Conservation (phyloP, 306 rosid genomes). For the Quercus agrifolia region DNA sequence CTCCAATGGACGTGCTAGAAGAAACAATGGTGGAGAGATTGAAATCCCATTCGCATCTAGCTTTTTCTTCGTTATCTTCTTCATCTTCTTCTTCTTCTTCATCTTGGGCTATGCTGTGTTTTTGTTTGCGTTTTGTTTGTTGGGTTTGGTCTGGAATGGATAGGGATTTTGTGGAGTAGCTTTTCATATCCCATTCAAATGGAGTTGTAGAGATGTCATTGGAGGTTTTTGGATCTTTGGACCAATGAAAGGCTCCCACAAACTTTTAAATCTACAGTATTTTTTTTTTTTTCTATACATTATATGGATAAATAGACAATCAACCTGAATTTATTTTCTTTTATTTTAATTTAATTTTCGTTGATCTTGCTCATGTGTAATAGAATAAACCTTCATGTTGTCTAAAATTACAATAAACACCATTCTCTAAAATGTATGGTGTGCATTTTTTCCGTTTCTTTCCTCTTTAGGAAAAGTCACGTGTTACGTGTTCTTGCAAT, state of each 20-base stretch:
- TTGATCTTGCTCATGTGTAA: background rate
- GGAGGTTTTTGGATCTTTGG: slow-evolving; percentile 10
- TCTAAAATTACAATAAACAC: background rate
- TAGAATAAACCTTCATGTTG: background rate
- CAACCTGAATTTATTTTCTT: background rate
- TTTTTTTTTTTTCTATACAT: background rate
- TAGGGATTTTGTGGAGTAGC: slow-evolving; percentile 18
- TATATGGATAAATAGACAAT: slow-evolving; percentile 17
- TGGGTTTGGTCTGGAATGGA: background rate
- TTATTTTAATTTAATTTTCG: background rate
- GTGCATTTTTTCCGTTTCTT: too few relatives aligned
- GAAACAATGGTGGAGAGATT: slow-evolving; percentile 39
- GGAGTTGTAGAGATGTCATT: slow-evolving; percentile 9
- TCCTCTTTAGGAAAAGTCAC: too few relatives aligned
- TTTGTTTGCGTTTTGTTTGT: background rate
- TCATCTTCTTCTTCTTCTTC: background rate
- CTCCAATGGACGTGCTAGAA: slow-evolving; percentile 10
- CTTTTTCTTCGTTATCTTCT: background rate
- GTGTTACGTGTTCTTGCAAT: too few relatives aligned
- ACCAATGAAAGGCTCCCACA: slow-evolving; percentile 37
- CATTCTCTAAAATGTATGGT: background rate
- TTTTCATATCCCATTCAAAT: slow-evolving; percentile 57
- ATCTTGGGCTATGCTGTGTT: background rate
- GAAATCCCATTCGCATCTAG: slow-evolving; percentile 42
- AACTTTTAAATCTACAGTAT: background rate